Evolutionary conservation across 371 early-diverging fungal genomes (phyloP).

Genomic region (Mortierella sp.): DNA sequence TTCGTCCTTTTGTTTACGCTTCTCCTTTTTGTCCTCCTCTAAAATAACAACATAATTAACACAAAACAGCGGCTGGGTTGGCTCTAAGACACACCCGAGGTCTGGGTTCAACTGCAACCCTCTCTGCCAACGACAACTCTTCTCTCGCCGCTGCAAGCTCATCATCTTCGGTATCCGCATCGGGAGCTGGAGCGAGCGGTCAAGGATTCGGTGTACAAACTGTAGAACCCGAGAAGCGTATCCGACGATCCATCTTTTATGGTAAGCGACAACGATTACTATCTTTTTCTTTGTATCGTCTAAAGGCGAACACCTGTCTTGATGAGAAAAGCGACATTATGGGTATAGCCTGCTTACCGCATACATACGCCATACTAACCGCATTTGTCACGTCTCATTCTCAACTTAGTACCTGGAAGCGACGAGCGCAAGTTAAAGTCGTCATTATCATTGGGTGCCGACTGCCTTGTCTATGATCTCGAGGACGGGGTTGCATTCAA

Average conservation of each 20-base stretch:
- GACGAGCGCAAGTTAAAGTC: constrained; percentile 91
- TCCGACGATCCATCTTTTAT: constrained; percentile 56
- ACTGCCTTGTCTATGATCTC: constrained; percentile 91
- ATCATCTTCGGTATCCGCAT: background rate
- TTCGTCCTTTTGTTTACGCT: background rate
- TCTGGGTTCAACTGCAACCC: constrained; percentile 16
- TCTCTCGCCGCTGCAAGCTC: constrained; percentile 23
- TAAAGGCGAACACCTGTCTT: background rate
- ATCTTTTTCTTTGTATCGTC: background rate
- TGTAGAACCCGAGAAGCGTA: constrained; percentile 47
- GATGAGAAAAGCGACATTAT: background rate
- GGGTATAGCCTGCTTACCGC: background rate
- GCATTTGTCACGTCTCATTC: background rate
- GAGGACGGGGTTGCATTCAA: constrained; percentile 92
- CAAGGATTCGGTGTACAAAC: background rate
- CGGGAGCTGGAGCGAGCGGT: constrained; percentile 10
- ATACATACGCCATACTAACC: background rate
- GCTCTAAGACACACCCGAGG: constrained; percentile 19
- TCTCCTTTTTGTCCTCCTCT: background rate
- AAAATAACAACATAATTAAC: too few species aligned
- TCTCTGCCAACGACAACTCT: constrained; percentile 26
- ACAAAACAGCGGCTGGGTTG: background rate
- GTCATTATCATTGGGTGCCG: constrained; percentile 77
- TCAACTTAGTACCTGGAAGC: constrained; percentile 83
- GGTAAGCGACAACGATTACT: constrained; percentile 18